phyloP scores from a whole-genome alignment of 2,329 filamentous ascomycete species.

The Aurifilum marmelostoma region DNA sequence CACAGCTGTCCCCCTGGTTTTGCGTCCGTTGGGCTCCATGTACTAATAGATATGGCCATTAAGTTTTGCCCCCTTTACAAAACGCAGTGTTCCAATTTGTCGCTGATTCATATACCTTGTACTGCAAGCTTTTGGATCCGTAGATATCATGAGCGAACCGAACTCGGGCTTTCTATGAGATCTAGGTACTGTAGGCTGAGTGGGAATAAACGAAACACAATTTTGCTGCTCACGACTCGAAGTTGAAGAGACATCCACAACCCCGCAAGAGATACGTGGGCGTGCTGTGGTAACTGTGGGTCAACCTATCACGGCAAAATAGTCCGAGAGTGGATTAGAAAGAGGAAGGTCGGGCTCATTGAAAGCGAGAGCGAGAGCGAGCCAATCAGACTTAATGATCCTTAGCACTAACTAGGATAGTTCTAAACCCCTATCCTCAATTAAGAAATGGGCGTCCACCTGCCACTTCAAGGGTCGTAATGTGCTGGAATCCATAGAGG shows the following conservation, averaged over 20 bases:
- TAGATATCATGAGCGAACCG: neutral
- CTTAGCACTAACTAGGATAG: neutral
- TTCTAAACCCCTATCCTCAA: neutral
- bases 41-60: neutral
- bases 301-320: neutral
- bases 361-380: conserved; percentile 9
- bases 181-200: neutral
- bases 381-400: neutral
- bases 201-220: neutral
- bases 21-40: neutral
- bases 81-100: neutral
- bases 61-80: neutral
- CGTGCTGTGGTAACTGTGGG: neutral
- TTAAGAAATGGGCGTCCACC: neutral
- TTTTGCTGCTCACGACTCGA: neutral
- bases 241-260: neutral
- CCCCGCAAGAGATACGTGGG: neutral
- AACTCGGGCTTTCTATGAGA: neutral
- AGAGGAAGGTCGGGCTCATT: neutral
- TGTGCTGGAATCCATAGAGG: neutral
- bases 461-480: neutral
- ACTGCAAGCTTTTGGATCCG: neutral
- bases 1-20: neutral
- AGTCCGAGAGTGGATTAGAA: neutral
- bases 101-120: neutral